Base-by-base conservation (phyloP, 2,329 filamentous ascomycete species). In the Boeremia lycopersici region DNA sequence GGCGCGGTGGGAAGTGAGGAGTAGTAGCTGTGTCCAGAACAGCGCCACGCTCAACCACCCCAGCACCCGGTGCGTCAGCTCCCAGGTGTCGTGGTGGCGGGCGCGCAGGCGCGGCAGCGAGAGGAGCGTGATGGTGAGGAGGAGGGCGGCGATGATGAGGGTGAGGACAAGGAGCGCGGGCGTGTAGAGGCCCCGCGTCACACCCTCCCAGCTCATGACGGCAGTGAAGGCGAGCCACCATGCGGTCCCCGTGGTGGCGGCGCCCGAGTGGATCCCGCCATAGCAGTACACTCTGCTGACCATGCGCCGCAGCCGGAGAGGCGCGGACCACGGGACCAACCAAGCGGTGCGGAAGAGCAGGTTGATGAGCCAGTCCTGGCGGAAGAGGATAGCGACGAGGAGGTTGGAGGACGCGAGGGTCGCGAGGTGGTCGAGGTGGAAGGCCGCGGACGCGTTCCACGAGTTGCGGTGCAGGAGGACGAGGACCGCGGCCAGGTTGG, bases 201-300 rank as follows among this genome's bases (percentile, higher is more conserved):
- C 38, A 55, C 68, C 73, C 13, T 68, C 59, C 30, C 57, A 57
- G 7, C 69, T 64, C 29, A 76, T 42, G 6, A 76, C 39, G 0
- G 67, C 64, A 3, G 73, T 71, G 53, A 80, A 76, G 15, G 73
- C 59, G 11, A 77, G 62, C 67, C 77, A 81, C 80, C 80, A 82
- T 13, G 62, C 26, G 4, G 67, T 71, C 1, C 70, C 73, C 6
- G 64, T 63, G 6, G 72, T 56, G 1, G 70, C 72, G 0, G 67
- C 59, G 13, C 73, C 72, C 36, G 65, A 72, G 43, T 76, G 73
- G 10, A 75, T 59, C 1, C 73, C 73, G 0, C 74, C 71, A 54
- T 70, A 70, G 31, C 63, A 62, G 51, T 74, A 74, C 6, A 72
- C 60, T 31, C 67, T 68, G 12, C 68, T 68, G 2, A 67, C 35